phyloP scores from a whole-genome alignment of 495 filamentous ascomycete species.

The Podospora didyma region DNA sequence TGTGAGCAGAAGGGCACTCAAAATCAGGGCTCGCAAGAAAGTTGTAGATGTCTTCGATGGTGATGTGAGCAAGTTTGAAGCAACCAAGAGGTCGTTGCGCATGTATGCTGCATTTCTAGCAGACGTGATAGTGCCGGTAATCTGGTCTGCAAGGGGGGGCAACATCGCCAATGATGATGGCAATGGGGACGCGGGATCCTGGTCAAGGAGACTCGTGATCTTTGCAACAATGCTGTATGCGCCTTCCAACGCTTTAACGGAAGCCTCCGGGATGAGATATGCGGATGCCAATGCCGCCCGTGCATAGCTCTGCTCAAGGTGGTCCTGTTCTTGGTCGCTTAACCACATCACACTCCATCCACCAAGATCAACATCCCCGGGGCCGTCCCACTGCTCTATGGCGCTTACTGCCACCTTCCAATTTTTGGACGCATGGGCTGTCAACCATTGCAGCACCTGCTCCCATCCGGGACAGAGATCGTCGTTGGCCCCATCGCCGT shows the following conservation, averaged over 20 bases:
- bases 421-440: constrained; percentile 50
- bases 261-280: constrained; percentile 62
- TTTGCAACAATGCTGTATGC: constrained; percentile 60
- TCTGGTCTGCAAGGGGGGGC: constrained; percentile 34
- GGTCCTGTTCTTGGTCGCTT: constrained; percentile 46
- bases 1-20: constrained; percentile 63
- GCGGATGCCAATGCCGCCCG: constrained; percentile 69
- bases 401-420: constrained; percentile 55
- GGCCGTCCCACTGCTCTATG: constrained; percentile 75
- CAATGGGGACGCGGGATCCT: constrained; percentile 49
- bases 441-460: constrained; percentile 76
- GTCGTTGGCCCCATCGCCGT: constrained; percentile 10
- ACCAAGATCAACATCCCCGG: constrained; percentile 72
- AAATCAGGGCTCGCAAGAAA: constrained; percentile 63
- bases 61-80: constrained; percentile 62
- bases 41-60: constrained; percentile 56
- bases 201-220: constrained; percentile 55
- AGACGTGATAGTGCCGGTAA: constrained; percentile 26
- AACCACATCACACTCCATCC: constrained; percentile 56
- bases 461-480: constrained; percentile 61
- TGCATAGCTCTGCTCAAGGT: constrained; percentile 61
- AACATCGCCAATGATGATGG: constrained; percentile 39
- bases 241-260: constrained; percentile 54
- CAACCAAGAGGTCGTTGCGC: constrained; percentile 53
- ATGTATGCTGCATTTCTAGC: constrained; percentile 40